Evolutionary conservation across 441 rosid species (phyloP), one percentile per base, ranked within the genome.

Genomic region (Pelargonium citronellum): DNA sequence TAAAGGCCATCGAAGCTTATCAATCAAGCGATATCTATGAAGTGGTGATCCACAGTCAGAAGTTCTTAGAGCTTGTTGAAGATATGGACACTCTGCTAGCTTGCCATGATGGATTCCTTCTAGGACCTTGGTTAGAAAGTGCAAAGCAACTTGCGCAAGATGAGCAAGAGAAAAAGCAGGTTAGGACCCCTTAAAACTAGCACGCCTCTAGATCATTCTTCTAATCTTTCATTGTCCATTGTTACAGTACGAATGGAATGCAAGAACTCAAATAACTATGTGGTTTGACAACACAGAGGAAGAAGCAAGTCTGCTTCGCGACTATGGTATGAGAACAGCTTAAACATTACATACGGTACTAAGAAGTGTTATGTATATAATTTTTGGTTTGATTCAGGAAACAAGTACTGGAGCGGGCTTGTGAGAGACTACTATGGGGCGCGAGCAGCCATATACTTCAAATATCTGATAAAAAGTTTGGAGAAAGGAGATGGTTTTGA

Each of bases 61-160:
- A 85, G 66, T 94, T 90, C 76, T 67, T 89, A 67, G 84, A 85
- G 69, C 85, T 94, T 58, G 86, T 94, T 71, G 79, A 83, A 78
- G 97, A 94, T 76, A 83, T 91, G 3, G 94, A 90, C 53, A 67
- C 78, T 47, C 81, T 94, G 71, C 94, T 94, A 76, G 96, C 96
- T 69, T 86, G 95, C 0, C 89, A 94, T 81, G 83, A 87, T 75
- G 89, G 87, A 73, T 91, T 90, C 66, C 87, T 91, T 51, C 89
- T 94, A 0, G 99, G 99, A 65, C 85, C 97, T 39, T 91, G 96
- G 99, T 88, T 94, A 51, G 85, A 90, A 82, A 90, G 92, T 69
- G 95, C 97, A 20, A 90, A 87, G 76, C 81, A 78, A 63, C 63
- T 90, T 74, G 94, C 95, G 7, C 67, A 71, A 58, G 82, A 81